Base-by-base conservation (phyloP, 257 asterid genomes). In the Pogostemon cablin region DNA sequence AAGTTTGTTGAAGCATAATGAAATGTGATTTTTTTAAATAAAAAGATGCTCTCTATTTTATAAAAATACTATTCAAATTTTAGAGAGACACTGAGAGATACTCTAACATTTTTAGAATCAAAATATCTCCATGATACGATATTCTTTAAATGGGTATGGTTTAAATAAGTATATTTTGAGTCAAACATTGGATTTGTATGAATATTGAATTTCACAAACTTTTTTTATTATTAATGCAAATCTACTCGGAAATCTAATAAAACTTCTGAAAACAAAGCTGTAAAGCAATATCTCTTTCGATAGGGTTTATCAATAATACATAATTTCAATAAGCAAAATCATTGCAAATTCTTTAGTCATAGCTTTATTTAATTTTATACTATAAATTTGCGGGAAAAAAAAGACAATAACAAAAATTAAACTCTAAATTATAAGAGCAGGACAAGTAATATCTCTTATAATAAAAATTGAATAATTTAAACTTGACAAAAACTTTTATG, bases 221-320 rank as follows among this genome's bases (percentile, higher is more conserved):
- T 39, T 39, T 42, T 25, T 25, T 25, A 25, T 25, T 44, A 50
- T 52, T 57, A 50, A 63, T 72, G 71, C 65, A 53, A 54, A 63
- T 52, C 58, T 63, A 72, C 65, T 7, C 42, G 58, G 40, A 72
- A 62, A 53, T 49, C 8, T 61, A 72, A 17, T 53, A 11, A 17
- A 71, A 15, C 2, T 34, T 4, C 9, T 20, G 3, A 71, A 39
- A 12, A n/a, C 48, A 61, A 69, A 71, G 53, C 62, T 60, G 68
- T 56, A 64, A 63, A 63, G 58, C 39, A 62, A 62, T 12, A 25
- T 32, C 11, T 62, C 50, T 35, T 72, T 35, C 56, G 2, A 2
- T 43, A n/a, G n/a, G 62, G 43, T 6, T 62, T 9, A 72, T 40
- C 70, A 10, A 9, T 38, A 61, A 37, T 44, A 46, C 7, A 34